Evolutionary conservation across 2,329 filamentous ascomycete species (phyloP).

Genomic region (Paecilomyces formosus): DNA sequence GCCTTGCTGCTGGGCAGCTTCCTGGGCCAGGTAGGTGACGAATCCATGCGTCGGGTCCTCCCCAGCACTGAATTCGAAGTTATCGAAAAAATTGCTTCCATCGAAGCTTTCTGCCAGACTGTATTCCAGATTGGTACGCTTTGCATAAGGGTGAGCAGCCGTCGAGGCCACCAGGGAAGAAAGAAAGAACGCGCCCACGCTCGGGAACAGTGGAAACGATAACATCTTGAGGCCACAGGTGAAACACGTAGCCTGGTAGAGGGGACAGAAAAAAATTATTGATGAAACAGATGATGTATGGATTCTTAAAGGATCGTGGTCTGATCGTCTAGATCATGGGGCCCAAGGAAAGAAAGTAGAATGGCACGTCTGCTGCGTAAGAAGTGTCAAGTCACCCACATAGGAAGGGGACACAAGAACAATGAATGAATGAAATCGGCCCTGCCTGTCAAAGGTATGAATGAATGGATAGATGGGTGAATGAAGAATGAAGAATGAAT

Average conservation of each 20-base stretch:
- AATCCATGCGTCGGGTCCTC: constrained; percentile 43
- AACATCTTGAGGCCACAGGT: constrained; percentile 14
- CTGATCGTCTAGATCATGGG: constrained; percentile 1
- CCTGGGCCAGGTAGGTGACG: constrained; percentile 36
- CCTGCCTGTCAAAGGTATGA: neutral
- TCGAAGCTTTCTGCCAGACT: constrained; percentile 35
- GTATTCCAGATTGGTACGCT: constrained; percentile 13
- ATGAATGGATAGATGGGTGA: neutral
- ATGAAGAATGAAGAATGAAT: neutral
- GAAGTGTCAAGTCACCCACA: neutral
- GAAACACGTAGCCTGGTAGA: neutral
- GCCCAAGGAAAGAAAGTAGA: neutral
- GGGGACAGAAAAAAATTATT: neutral
- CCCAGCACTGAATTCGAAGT: constrained; percentile 42
- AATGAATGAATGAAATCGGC: neutral
- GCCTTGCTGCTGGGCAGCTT: constrained; percentile 25
- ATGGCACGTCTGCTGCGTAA: neutral
- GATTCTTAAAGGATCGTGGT: neutral
- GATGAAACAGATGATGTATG: neutral
- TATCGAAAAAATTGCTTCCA: constrained; percentile 40
- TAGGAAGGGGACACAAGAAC: neutral
- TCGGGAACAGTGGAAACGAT: constrained; percentile 17
- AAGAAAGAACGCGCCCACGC: constrained; percentile 22
- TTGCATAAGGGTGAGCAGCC: constrained; percentile 10
- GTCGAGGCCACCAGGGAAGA: constrained; percentile 17